Base-by-base conservation (phyloP, 441 rosid species). In the Melastoma candidum region DNA sequence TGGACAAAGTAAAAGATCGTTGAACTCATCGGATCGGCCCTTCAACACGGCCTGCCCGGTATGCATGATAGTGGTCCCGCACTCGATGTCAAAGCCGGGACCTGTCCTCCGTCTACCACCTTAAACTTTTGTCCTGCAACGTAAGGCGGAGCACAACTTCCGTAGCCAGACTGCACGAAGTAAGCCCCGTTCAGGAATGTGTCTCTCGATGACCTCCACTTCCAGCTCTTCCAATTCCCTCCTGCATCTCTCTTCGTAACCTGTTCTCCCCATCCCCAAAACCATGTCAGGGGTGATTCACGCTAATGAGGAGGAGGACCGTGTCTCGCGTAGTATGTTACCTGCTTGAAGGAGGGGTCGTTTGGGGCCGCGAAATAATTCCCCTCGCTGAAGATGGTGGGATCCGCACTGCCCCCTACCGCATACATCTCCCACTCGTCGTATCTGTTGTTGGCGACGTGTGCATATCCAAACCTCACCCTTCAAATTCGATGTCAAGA, bases 381-480 rank as follows among this genome's bases (percentile, higher is more conserved):
- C 32, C 89, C 89, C 69, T 82, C 83, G 46, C 89, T 82, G 44
- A 79, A 74, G 56, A 82, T 82, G 51, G 89, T 79, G 39, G 89
- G 89, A 65, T 77, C 58, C 13, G 85, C 78, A 51, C 85, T 82
- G 44, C 85, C 89, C 43, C 85, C 89, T 2, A 82, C 72, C 7
- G 84, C 82, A 54, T 80, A 82, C 85, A 82, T 82, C 63, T 46
- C 53, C 89, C 89, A 79, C 41, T 75, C 72, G 29, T 79, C 84
- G 22, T 82, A 82, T 7, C 65, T 69, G 65, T 79, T 82, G 74
- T 82, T 82, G 26, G 84, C 89, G 48, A 77, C 73, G 56, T 82
- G 89, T 6, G 85, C 84, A 43, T 77, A 82, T 14, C 89, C 85
- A 11, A 64, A 1, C 54, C 89, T 67, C 12, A 82, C 89, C 63